Conservation (phyloP, 306 rosid genomes). For the Rosa rugosa region DNA sequence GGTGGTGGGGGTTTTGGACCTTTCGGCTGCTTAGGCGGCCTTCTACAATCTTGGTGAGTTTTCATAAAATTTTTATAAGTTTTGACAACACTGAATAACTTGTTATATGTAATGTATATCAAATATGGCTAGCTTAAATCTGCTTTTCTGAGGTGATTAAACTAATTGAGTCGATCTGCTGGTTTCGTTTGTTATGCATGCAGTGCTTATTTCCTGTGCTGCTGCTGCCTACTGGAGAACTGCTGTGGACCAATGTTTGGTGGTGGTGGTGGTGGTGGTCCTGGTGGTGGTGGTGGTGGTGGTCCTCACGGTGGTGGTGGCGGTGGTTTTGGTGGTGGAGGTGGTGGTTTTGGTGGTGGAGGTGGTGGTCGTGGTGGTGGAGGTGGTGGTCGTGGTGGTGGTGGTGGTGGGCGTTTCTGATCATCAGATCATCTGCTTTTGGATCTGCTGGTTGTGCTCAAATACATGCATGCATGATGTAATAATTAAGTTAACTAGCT, state of each 20-base stretch:
- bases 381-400: conserved; percentile 21
- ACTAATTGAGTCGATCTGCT: neutral
- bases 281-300: neutral
- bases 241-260: conserved; percentile 17
- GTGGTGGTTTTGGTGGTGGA: conserved; percentile 6
- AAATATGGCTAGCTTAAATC: neutral
- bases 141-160: neutral
- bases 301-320: neutral
- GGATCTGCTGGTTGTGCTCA: neutral
- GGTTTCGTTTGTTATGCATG: neutral
- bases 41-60: conserved; percentile 51
- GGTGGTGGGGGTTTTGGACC: conserved; percentile 7
- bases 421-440: neutral
- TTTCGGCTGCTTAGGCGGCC: conserved; percentile 35
- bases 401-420: neutral
- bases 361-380: conserved; percentile 20
- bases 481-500: neutral
- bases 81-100: neutral
- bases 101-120: neutral
- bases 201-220: conserved; percentile 45
- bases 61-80: neutral
- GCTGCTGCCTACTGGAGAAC: conserved; percentile 56
- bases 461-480: neutral
- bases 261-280: neutral
- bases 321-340: conserved; percentile 26